Conservation (phyloP, 441 rosid species). For the Arabidopsis hybrid region DNA sequence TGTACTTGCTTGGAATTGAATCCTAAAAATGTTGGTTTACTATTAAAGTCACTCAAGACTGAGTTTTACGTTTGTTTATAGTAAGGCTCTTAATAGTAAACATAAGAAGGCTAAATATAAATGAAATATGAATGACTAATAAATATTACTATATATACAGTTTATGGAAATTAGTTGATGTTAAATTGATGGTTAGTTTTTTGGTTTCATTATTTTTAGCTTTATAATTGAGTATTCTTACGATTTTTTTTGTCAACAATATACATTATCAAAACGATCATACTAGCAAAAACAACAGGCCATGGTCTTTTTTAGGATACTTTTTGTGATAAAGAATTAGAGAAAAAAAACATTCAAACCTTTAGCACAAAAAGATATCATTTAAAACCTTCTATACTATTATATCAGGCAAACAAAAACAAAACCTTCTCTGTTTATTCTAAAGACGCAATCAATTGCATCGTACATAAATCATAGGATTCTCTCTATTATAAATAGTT, state of each 20-base stretch:
- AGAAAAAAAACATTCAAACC: too few relatives aligned
- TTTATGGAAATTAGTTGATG: too few relatives aligned
- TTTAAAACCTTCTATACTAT: too few relatives aligned
- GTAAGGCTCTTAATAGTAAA: background rate
- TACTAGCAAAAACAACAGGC: background rate
- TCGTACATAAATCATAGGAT: conserved; percentile 36
- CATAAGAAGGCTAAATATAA: background rate
- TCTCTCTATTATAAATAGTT: conserved; percentile 14
- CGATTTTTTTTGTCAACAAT: too few relatives aligned
- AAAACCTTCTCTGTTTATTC: background rate
- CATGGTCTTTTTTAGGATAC: background rate
- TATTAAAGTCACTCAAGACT: background rate
- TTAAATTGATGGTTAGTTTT: too few relatives aligned
- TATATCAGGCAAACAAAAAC: background rate
- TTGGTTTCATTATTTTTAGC: too few relatives aligned
- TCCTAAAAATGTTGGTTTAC: background rate
- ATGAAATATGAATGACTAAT: background rate
- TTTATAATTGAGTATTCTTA: too few relatives aligned
- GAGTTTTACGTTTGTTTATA: background rate
- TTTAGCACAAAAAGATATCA: too few relatives aligned
- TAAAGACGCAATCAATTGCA: conserved; percentile 16
- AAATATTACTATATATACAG: background rate
- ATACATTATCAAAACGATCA: too few relatives aligned
- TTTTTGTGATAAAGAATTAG: background rate
- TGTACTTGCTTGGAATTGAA: background rate